A percentile compares a stretch with the other conserved stretches of the same genome.
Conservation (phyloP, 2,329 filamentous ascomycete genomes). For the Claviceps monticola region DNA sequence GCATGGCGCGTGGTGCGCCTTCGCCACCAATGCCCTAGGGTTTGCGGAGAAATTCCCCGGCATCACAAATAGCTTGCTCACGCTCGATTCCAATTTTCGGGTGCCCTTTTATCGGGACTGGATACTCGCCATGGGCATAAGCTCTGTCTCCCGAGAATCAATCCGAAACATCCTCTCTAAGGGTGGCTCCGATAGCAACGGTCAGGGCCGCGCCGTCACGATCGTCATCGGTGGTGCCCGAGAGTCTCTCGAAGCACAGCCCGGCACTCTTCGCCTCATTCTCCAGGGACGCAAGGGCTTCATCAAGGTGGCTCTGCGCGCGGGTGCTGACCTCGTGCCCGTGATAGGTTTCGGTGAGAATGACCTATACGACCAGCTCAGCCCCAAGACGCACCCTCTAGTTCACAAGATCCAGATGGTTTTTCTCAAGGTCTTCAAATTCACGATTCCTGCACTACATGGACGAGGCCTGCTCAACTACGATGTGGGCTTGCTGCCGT, state of each 20-base stretch:
- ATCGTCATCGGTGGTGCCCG: constrained; percentile 89
- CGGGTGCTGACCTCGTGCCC: constrained; percentile 86
- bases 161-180: constrained; percentile 78
- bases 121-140: constrained; percentile 74
- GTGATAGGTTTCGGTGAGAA: constrained; percentile 92
- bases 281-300: constrained; percentile 81
- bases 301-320: constrained; percentile 80
- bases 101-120: constrained; percentile 92
- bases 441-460: constrained; percentile 83
- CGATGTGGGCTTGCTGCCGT: constrained; percentile 91
- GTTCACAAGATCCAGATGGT: constrained; percentile 74
- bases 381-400: constrained; percentile 59
- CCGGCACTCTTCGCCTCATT: constrained; percentile 62
- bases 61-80: constrained; percentile 86
- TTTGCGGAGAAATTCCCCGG: constrained; percentile 83
- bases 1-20: constrained; percentile 86
- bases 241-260: constrained; percentile 80
- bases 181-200: constrained; percentile 63
- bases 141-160: constrained; percentile 79
- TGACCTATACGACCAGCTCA: constrained; percentile 84
- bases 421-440: constrained; percentile 75
- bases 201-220: constrained; percentile 89
- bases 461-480: constrained; percentile 94
- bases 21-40: constrained; percentile 77
- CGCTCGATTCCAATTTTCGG: constrained; percentile 90